phyloP scores from a whole-genome alignment of 1,284 basidiomycete genomes.

The Melampsora americana region DNA sequence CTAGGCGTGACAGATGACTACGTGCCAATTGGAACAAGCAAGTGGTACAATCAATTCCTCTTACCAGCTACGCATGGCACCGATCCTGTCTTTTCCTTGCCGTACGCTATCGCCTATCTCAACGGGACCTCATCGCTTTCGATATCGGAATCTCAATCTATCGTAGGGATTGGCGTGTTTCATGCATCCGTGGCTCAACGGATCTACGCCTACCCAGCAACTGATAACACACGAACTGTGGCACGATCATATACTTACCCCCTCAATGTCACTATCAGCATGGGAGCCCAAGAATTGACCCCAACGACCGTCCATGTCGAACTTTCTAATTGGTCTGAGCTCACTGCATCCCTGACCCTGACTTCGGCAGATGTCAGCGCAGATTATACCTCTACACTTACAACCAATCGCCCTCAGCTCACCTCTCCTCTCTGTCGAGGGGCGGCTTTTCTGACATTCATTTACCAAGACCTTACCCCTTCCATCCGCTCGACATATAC shows the following conservation, averaged over 20 bases:
- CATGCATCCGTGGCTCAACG: slow-evolving; percentile 34
- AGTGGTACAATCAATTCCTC: slow-evolving; percentile 40
- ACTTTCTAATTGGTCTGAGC: slow-evolving; percentile 32
- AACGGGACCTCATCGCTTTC: slow-evolving; percentile 38
- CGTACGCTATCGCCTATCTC: slow-evolving; percentile 33
- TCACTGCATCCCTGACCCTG: slow-evolving; percentile 9
- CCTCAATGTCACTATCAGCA: slow-evolving; percentile 11
- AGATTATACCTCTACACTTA: slow-evolving; percentile 7
- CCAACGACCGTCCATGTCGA: not conserved
- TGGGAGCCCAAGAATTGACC: slow-evolving; percentile 27
- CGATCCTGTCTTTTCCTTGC: slow-evolving; percentile 44
- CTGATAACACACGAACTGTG: not conserved
- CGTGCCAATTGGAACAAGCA: slow-evolving; percentile 39
- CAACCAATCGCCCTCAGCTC: not conserved
- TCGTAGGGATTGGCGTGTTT: slow-evolving; percentile 32
- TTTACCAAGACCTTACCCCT: slow-evolving; percentile 36
- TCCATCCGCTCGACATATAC: slow-evolving; percentile 8
- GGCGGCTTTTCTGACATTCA: slow-evolving; percentile 28
- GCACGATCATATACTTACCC: slow-evolving; percentile 36
- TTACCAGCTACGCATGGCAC: slow-evolving; percentile 24
- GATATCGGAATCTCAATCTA: not conserved
- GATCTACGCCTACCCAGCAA: slow-evolving; percentile 26
- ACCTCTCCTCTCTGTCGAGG: slow-evolving; percentile 33
- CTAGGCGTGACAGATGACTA: not conserved
- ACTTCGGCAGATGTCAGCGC: not conserved